Conservation (phyloP, 2,329 filamentous ascomycete species). For the Botrytis porri region DNA sequence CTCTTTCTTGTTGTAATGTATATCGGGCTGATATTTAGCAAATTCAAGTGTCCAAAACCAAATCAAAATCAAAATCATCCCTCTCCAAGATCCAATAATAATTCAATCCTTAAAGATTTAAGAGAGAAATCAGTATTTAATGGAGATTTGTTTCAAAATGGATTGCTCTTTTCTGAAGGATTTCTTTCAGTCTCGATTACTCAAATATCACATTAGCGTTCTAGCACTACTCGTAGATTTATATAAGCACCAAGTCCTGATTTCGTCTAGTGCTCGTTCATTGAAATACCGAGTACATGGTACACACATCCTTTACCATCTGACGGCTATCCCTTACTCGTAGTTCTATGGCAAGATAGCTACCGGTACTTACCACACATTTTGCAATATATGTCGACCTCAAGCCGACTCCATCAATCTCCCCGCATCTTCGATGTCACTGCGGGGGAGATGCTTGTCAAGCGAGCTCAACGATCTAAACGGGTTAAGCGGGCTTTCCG, state of each 20-base stretch:
- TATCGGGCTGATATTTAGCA: background rate
- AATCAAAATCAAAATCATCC: background rate
- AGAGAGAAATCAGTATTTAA: background rate
- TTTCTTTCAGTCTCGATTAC: background rate
- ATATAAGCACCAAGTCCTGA: background rate
- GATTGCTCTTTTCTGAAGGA: background rate
- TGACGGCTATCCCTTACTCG: background rate
- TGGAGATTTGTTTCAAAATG: background rate
- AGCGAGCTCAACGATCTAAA: background rate
- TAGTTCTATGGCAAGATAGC: background rate
- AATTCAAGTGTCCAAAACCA: background rate
- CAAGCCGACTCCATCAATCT: background rate
- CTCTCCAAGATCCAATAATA: background rate
- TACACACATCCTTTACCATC: background rate
- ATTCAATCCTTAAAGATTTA: background rate
- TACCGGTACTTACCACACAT: background rate
- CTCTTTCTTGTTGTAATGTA: background rate
- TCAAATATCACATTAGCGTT: background rate
- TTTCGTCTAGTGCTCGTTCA: background rate
- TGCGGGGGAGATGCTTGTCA: background rate
- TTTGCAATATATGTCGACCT: background rate
- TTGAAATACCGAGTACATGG: background rate
- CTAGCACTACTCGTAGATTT: background rate
- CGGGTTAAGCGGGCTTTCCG: background rate
- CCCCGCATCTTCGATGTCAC: background rate